phyloP scores from a whole-genome alignment of 306 rosid genomes.

The Ammopiptanthus mongolicus region DNA sequence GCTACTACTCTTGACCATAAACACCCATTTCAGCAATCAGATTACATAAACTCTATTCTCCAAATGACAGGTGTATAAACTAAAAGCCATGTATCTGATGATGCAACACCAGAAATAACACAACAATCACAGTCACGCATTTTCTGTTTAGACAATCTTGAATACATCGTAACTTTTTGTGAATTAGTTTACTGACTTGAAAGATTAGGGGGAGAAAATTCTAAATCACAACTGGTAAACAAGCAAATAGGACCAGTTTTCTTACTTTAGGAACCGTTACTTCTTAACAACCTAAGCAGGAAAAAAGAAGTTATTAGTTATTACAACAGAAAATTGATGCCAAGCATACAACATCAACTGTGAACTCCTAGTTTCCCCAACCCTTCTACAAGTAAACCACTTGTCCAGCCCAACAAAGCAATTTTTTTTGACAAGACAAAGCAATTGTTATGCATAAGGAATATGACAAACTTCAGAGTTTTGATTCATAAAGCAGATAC shows the following conservation, averaged over 20 bases:
- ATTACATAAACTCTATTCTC: neutral
- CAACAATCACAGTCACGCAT: neutral
- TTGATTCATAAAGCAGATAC: neutral
- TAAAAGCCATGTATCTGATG: neutral
- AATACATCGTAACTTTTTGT: neutral
- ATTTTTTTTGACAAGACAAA: too few relatives aligned
- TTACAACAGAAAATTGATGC: neutral
- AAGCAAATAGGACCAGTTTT: slow-evolving; percentile 1
- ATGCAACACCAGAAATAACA: neutral
- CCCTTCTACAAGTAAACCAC: neutral
- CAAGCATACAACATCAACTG: neutral
- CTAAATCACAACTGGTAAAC: neutral
- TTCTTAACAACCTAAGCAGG: neutral
- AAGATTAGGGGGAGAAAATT: neutral
- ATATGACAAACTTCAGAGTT: neutral
- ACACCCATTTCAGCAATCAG: neutral
- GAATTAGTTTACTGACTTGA: neutral
- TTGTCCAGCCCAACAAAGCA: slow-evolving; percentile 19
- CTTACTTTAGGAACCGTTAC: neutral
- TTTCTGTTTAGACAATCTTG: neutral
- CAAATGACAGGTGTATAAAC: neutral
- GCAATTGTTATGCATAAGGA: slow-evolving; percentile 17
- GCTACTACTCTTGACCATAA: neutral
- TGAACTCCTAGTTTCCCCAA: neutral
- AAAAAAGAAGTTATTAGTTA: neutral